Base-by-base conservation (phyloP, 176 grass and related monocot genomes). In the Alopecurus myosuroides region DNA sequence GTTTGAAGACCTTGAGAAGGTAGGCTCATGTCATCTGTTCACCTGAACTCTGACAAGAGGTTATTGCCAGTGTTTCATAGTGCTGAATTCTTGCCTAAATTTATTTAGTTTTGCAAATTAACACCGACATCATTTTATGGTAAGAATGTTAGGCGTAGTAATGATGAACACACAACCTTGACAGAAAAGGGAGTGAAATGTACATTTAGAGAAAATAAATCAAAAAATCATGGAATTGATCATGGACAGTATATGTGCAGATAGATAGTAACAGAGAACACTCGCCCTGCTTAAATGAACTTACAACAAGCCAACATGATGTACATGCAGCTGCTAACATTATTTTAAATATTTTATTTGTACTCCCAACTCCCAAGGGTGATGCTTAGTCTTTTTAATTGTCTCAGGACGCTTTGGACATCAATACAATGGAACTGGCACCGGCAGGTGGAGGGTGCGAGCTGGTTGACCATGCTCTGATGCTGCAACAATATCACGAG, bases 401-500 rank as follows among this genome's bases (percentile, higher is more conserved):
- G 78, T 62, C 25, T 84, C 48, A 85, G 82, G 29, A 62, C 67
- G 57, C 70, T 36, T 35, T 85, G 26, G 36, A 80, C 26, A 46
- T 79, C 45, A 85, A 56, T 25, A 48, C 57, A 67, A 17, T 73
- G 29, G 56, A 65, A 1, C 15, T 57, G 10, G 23, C 7, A 1
- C 22, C 46, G 7, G 42, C 10, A 88, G 37, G 12, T 56, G 56
- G 36, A 42, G 22, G 44, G 1, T 29, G 41, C 45, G 42, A 80
- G 25, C 35, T 35, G 29, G 30, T 22, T 57, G 73, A 77, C n/a
- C n/a, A 76, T 68, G 69, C 17, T 60, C 60, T 58, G 22, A 81
- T 25, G 49, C 77, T 85, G 6, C 77, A 49, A 13, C 39, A 76
- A 58, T 57, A 58, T 18, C 82, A 89, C 26, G 76, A 89, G 87